Conservation (phyloP, 2,329 filamentous ascomycete genomes). For the Cladophialophora exuberans region DNA sequence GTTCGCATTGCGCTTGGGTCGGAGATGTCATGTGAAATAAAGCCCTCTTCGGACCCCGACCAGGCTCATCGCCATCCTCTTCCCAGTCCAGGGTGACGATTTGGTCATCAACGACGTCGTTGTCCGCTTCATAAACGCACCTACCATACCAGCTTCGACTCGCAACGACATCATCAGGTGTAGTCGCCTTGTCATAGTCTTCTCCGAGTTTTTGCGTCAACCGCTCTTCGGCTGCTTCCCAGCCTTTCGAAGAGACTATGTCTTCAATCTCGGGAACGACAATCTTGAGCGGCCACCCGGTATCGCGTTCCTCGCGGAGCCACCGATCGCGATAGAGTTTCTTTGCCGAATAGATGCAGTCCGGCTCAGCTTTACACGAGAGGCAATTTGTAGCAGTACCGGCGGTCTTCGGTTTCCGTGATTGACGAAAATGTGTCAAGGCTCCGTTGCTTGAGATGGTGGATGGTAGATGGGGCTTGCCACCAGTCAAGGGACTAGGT, state of each 20-base stretch:
- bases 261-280: constrained; percentile 94
- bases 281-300: constrained; percentile 81
- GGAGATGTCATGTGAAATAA: constrained; percentile 94
- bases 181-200: constrained; percentile 59
- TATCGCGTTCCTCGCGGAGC: constrained; percentile 65
- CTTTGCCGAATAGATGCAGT: constrained; percentile 84
- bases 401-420: constrained; percentile 74
- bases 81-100: constrained; percentile 87
- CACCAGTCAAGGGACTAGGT: constrained; percentile 55
- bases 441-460: constrained; percentile 75
- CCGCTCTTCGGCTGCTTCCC: constrained; percentile 54
- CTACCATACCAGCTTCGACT: constrained; percentile 75
- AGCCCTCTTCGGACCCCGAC: constrained; percentile 76
- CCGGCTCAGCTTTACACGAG: constrained; percentile 71
- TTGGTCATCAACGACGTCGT: constrained; percentile 93
- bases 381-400: constrained; percentile 84
- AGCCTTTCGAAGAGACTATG: constrained; percentile 54
- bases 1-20: constrained; percentile 82
- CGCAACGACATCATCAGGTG: constrained; percentile 57
- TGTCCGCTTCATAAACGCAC: constrained; percentile 93
- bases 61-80: constrained; percentile 57
- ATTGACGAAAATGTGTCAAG: constrained; percentile 75
- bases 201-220: constrained; percentile 55
- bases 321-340: constrained; percentile 76
- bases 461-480: constrained; percentile 70